Base-by-base conservation (phyloP, 805 yeast species). In the Yamadazyma philogaea region DNA sequence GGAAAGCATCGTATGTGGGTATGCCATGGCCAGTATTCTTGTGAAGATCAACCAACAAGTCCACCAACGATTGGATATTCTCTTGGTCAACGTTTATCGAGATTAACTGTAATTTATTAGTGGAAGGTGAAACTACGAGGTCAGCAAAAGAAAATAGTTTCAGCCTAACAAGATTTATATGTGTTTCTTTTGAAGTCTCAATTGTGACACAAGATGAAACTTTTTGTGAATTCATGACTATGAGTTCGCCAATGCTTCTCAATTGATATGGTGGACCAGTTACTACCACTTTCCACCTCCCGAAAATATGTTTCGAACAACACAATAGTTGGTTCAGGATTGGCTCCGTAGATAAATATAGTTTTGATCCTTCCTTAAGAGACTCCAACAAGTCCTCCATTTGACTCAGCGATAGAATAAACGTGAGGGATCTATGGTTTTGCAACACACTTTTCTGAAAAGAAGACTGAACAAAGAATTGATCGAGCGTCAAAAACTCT, bases 231-330 rank as follows among this genome's bases (percentile, higher is more conserved):
- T 12, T n/a, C 6, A 7, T 21, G 11, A 34, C 17, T 11, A 34
- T 14, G 12, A 34, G 21, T 34, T 34, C 28, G 7, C 17, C 14
- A 4, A 34, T 12, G 5, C 4, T 14, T 22, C 12, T 21, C 5
- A 21, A 16, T 15, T 34, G 17, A 5, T 8, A 34, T 17, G 7
- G 16, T 15, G 24, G 17, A 6, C 39, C 39, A 12, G 18, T 14
- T 3, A 27, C 18, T 3, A 15, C 16, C n/a, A 36, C 32, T 17
- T 27, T 36, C 39, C 39, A 36, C 18, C 17, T 36, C 7, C 39
- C 39, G n/a, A 36, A 27, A 6, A 26, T 18, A 26, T 8, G 15
- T 26, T 27, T 26, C 6, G n/a, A 5, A n/a, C 39, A 36, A 20
- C 8, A 21, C 38, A 39, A 30, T 30, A 39, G 18, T 15, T 30